Conservation (phyloP, 2,329 filamentous ascomycete genomes). For the Fusarium sp. region DNA sequence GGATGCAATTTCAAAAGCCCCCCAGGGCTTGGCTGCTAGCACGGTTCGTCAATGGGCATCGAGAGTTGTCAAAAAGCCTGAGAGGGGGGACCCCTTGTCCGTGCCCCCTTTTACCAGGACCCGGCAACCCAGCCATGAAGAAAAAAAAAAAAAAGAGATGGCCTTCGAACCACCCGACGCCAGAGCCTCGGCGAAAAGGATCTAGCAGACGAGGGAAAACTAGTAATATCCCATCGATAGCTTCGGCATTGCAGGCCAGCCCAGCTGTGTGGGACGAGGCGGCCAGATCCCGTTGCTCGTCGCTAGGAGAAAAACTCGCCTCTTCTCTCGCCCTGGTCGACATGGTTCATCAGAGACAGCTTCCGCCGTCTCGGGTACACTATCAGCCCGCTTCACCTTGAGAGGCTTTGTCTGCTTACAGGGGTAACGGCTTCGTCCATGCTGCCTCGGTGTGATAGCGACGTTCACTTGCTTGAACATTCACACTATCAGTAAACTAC, state of each 20-base stretch:
- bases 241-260: neutral
- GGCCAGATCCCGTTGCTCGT: neutral
- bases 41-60: constrained; percentile 21
- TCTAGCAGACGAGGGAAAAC: neutral
- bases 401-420: constrained; percentile 12
- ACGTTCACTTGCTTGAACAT: constrained; percentile 3
- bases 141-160: neutral
- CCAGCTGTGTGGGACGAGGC: neutral
- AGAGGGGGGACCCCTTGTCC: constrained; percentile 11
- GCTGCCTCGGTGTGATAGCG: constrained; percentile 12
- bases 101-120: constrained; percentile 29
- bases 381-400: neutral
- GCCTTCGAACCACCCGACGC: neutral
- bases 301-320: neutral
- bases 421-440: constrained; percentile 18
- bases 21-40: constrained; percentile 20
- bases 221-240: neutral
- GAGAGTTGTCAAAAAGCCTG: neutral
- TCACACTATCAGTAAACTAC: constrained; percentile 19
- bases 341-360: constrained; percentile 2
- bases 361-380: constrained; percentile 1
- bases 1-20: constrained; percentile 26
- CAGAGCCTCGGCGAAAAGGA: neutral
- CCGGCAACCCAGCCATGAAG: neutral
- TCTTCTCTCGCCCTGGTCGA: neutral